phyloP scores from a whole-genome alignment of 2,329 filamentous ascomycete species.

The Nannizziopsis arthrosporioides region DNA sequence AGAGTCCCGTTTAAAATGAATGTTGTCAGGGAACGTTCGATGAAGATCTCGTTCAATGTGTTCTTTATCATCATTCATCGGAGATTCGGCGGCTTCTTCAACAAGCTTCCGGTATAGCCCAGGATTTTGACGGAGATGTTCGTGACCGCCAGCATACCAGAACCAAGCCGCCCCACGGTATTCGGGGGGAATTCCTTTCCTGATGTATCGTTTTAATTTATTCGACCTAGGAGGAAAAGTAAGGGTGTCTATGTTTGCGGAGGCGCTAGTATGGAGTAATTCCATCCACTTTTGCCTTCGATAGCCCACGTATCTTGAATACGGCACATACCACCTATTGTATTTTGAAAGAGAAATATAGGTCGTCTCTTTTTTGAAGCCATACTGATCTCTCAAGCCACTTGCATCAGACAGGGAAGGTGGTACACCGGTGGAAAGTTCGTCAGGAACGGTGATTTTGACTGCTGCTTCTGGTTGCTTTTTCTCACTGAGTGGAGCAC shows the following conservation, averaged over 20 bases:
- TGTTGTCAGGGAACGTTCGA: slow-evolving; percentile 88
- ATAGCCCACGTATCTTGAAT: slow-evolving; percentile 62
- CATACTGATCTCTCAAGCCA: slow-evolving; percentile 62
- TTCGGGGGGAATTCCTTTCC: slow-evolving; percentile 87
- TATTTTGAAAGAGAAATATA: slow-evolving; percentile 67
- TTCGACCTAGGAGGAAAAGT: slow-evolving; percentile 68
- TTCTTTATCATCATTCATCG: slow-evolving; percentile 66
- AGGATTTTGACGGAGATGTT: slow-evolving; percentile 61
- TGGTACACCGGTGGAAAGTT: slow-evolving; percentile 30
- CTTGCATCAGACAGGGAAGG: slow-evolving; percentile 25
- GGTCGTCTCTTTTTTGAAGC: slow-evolving; percentile 79
- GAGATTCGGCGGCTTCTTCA: slow-evolving; percentile 49
- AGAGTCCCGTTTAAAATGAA: slow-evolving; percentile 65
- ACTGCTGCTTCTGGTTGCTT: neutral
- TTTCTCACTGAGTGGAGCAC: neutral
- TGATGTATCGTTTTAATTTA: slow-evolving; percentile 79
- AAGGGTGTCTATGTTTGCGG: slow-evolving; percentile 59
- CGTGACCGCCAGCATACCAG: slow-evolving; percentile 81
- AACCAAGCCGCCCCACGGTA: slow-evolving; percentile 97
- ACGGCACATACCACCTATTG: slow-evolving; percentile 66
- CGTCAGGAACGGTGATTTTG: slow-evolving; percentile 7
- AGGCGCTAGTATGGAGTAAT: slow-evolving; percentile 62
- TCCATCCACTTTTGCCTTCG: slow-evolving; percentile 71
- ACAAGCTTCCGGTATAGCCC: slow-evolving; percentile 66
- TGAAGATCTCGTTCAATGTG: slow-evolving; percentile 90